Conservation (phyloP, 768 basidiomycete genomes). For the Leccinellum albellum region DNA sequence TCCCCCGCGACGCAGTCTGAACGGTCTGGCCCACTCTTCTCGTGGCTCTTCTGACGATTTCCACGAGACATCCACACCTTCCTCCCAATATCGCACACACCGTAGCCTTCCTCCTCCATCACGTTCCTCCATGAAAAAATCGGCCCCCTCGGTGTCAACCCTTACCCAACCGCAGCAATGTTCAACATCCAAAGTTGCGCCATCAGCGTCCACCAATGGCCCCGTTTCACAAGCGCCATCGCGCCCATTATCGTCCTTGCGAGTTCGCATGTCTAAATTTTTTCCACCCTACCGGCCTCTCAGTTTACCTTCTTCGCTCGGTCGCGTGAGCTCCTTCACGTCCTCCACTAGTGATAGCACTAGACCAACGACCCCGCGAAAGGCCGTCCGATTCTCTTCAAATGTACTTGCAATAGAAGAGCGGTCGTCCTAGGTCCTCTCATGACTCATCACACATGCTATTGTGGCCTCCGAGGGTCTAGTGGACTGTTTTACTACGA, state of each 20-base stretch:
- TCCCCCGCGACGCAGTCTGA: constrained; percentile 17
- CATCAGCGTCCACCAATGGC: constrained; percentile 33
- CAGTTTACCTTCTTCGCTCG: constrained; percentile 34
- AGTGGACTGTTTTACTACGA: constrained; percentile 12
- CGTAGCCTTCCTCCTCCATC: constrained; percentile 49
- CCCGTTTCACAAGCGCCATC: constrained; percentile 23
- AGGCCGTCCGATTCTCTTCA: constrained; percentile 61
- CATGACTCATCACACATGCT: neutral
- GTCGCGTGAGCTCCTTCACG: constrained; percentile 28
- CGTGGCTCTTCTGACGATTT: constrained; percentile 19
- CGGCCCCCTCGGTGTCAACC: constrained; percentile 27
- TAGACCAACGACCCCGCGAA: constrained; percentile 46
- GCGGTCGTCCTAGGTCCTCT: constrained; percentile 12
- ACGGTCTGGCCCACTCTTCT: constrained; percentile 26
- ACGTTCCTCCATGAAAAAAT: constrained; percentile 65
- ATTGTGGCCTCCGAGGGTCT: neutral
- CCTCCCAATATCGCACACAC: constrained; percentile 18
- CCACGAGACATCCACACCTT: constrained; percentile 19
- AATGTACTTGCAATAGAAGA: constrained; percentile 34
- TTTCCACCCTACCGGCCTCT: constrained; percentile 42
- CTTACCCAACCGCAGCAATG: constrained; percentile 18
- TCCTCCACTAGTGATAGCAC: constrained; percentile 34
- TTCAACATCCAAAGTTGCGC: constrained; percentile 13
- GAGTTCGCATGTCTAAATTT: constrained; percentile 51
- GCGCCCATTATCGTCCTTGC: constrained; percentile 38